Base-by-base conservation (phyloP, 1,284 basidiomycete species). In the Cutaneotrichosporon mucoides region DNA sequence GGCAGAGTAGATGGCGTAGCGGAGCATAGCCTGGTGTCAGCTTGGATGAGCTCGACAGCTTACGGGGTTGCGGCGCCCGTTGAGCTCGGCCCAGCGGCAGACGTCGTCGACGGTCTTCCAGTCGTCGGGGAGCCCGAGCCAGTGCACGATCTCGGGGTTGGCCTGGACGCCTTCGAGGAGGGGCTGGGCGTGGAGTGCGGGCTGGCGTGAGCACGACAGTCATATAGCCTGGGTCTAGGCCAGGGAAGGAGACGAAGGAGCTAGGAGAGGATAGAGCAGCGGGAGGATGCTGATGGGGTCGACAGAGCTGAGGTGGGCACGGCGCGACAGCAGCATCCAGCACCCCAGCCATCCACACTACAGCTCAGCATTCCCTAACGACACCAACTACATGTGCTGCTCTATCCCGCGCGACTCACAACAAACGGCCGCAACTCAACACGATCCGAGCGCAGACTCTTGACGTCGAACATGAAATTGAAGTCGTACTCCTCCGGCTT, bases 401-500 rank as follows among this genome's bases (percentile, higher is more conserved):
- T n/a, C n/a, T n/a, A n/a, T n/a, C n/a, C n/a, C n/a, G n/a, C n/a
- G n/a, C n/a, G 15, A 57, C 61, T 13, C 52, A 63, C 61, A 3
- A 63, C 47, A 33, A 63, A 57, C 1, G 61, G 61, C 5, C 61
- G 52, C 36, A 63, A 42, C 55, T 59, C 57, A 12, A 63, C 61
- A 13, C 70, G 56, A 54, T 74, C 68, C 10, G 69, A 71, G 10
- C 55, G 55, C 40, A 76, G 65, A 2, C 53, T n/a, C 52, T 62
- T 66, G 43, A 72, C 68, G 4, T 61, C 60, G 55, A 72, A 73
- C 15, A 69, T 65, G 53, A 67, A 78, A 68, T 78, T 77, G 57
- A 68, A 66, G 63, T 78, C 76, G 56, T 78, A 78, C n/a, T 69
- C 64, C 37, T 72, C 72, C 2, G 62, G 57, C 6, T 68, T 67